A percentile compares a stretch with the other conserved stretches of the same genome.
Evolutionary conservation across 2,329 filamentous ascomycete genomes (phyloP).

Genomic region (Colletotrichum sp.): DNA sequence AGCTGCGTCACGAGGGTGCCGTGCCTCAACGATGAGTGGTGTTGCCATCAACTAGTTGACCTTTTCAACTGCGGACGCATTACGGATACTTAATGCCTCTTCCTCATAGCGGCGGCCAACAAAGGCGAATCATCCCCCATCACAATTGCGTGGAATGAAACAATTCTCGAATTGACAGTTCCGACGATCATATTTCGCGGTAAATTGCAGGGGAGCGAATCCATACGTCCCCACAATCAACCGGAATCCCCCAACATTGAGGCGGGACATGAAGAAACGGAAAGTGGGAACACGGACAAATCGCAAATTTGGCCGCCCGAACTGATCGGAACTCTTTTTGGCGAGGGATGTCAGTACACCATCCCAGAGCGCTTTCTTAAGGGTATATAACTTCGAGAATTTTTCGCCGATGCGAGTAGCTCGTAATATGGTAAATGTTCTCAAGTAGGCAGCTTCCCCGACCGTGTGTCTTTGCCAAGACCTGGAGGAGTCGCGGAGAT

Average conservation of each 20-base stretch:
- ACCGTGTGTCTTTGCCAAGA: not conserved
- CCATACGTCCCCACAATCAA: not conserved
- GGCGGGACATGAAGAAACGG: not conserved
- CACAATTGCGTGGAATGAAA: not conserved
- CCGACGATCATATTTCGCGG: not conserved
- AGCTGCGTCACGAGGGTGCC: too few species aligned
- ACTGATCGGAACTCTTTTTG: not conserved
- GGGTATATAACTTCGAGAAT: not conserved
- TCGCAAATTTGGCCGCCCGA: not conserved
- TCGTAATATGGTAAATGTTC: not conserved
- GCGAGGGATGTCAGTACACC: not conserved
- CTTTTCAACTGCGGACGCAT: not conserved
- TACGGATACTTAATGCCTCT: not conserved
- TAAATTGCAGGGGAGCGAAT: not conserved
- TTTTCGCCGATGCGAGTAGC: not conserved
- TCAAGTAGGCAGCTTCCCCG: not conserved
- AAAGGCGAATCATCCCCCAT: not conserved
- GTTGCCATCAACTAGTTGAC: not conserved
- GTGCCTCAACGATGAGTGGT: too few species aligned
- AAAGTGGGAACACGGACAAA: not conserved
- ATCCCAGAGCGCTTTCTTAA: not conserved
- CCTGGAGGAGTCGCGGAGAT: not conserved
- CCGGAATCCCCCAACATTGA: not conserved
- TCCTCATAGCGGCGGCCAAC: not conserved
- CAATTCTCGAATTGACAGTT: not conserved